Conservation (phyloP, 2,329 filamentous ascomycete species). For the Clarireedia homoeocarpa region DNA sequence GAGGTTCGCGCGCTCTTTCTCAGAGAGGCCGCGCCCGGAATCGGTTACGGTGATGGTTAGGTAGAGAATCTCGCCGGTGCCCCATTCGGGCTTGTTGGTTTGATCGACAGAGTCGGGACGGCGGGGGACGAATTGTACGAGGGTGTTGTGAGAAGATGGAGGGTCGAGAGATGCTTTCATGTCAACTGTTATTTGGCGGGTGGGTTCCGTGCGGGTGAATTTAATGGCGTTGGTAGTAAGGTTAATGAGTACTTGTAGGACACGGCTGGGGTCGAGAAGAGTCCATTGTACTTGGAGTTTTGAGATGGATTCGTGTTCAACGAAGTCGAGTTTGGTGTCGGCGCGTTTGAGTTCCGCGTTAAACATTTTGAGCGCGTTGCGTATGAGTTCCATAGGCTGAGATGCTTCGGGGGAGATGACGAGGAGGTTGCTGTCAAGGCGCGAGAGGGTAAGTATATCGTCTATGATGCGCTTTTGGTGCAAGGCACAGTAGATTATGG, state of each 20-base stretch:
- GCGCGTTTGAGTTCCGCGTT: slow-evolving; percentile 66
- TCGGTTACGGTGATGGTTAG: slow-evolving; percentile 69
- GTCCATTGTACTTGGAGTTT: slow-evolving; percentile 62
- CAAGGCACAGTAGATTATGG: slow-evolving; percentile 72
- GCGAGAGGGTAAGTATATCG: slow-evolving; percentile 58
- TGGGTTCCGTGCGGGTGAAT: slow-evolving; percentile 63
- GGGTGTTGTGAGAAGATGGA: slow-evolving; percentile 41
- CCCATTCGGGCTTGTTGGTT: slow-evolving; percentile 45
- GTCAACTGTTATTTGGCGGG: slow-evolving; percentile 39
- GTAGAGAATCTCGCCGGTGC: slow-evolving; percentile 60
- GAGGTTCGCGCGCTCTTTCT: slow-evolving; percentile 63
- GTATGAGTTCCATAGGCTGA: slow-evolving; percentile 58
- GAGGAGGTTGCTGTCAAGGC: slow-evolving; percentile 63
- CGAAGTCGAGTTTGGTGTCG: slow-evolving; percentile 62
- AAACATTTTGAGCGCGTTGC: slow-evolving; percentile 69
- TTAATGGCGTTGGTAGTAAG: slow-evolving; percentile 77
- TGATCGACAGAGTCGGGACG: slow-evolving; percentile 25
- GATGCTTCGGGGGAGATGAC: slow-evolving; percentile 63
- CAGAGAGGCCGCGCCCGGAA: slow-evolving; percentile 65
- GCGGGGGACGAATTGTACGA: slow-evolving; percentile 30
- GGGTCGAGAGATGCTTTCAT: slow-evolving; percentile 24
- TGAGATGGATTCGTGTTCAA: slow-evolving; percentile 59
- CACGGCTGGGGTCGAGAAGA: slow-evolving; percentile 65
- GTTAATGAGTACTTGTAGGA: slow-evolving; percentile 76
- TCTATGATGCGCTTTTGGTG: slow-evolving; percentile 63